phyloP scores from a whole-genome alignment of 2,329 filamentous ascomycete species.

The Aureobasidium sp. region DNA sequence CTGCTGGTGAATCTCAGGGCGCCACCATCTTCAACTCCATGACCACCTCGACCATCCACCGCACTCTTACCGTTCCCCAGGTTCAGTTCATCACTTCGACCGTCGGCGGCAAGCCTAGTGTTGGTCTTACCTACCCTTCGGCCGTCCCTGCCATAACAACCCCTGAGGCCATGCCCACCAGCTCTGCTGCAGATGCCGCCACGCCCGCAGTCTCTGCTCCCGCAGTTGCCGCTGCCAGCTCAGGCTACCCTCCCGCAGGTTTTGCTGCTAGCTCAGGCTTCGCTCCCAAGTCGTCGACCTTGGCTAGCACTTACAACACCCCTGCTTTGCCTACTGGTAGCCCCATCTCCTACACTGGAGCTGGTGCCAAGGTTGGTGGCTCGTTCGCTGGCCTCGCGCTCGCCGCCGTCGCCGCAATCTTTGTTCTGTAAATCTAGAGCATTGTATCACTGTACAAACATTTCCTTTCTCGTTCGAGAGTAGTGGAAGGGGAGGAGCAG shows the following conservation, averaged over 20 bases:
- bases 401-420: slow-evolving; percentile 21
- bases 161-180: not conserved
- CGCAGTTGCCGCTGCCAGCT: slow-evolving; percentile 11
- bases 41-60: slow-evolving; percentile 29
- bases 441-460: not conserved
- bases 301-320: slow-evolving; percentile 18
- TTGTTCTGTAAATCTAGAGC: slow-evolving; percentile 20
- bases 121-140: slow-evolving; percentile 27
- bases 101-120: slow-evolving; percentile 25
- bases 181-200: slow-evolving; percentile 16
- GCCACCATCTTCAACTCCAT: slow-evolving; percentile 27
- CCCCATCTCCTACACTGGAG: slow-evolving; percentile 21
- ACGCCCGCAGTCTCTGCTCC: slow-evolving; percentile 18
- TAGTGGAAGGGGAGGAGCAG: not conserved
- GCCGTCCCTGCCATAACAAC: slow-evolving; percentile 27
- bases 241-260: slow-evolving; percentile 15
- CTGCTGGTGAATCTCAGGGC: slow-evolving; percentile 28
- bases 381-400: slow-evolving; percentile 20
- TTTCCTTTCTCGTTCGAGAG: not conserved
- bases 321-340: slow-evolving; percentile 17
- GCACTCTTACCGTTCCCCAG: slow-evolving; percentile 40
- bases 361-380: slow-evolving; percentile 19
- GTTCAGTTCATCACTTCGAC: slow-evolving; percentile 38
- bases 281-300: not conserved
- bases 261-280: slow-evolving; percentile 8